A percentile compares a stretch with the other conserved stretches of the same genome.
Conservation (phyloP, 2,329 filamentous ascomycete genomes). For the Monosporascus sp. region DNA sequence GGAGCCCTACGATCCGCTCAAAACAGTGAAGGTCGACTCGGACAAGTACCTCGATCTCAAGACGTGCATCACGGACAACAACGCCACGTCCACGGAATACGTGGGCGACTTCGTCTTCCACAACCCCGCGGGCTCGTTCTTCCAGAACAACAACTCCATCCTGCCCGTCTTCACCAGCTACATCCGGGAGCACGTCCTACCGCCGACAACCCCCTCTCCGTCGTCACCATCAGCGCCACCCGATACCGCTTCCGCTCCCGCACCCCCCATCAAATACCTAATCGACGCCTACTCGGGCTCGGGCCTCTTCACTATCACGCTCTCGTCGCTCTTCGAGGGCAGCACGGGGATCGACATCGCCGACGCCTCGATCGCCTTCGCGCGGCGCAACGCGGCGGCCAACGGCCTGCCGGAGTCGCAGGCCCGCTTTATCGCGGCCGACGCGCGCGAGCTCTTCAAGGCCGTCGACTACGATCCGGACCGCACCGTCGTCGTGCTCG, state of each 20-base stretch:
- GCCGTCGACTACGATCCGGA: constrained; percentile 67
- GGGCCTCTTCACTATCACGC: constrained; percentile 92
- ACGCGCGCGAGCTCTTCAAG: constrained; percentile 78
- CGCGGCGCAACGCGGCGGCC: constrained; percentile 69
- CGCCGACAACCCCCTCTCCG: constrained; percentile 28
- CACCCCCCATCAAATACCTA: constrained; percentile 66
- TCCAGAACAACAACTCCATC: constrained; percentile 99
- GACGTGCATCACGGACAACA: constrained; percentile 82
- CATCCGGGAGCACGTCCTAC: constrained; percentile 74
- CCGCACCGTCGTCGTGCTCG: constrained; percentile 89
- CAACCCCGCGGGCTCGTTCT: constrained; percentile 91
- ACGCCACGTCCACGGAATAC: constrained; percentile 80
- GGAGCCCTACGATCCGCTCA: constrained; percentile 28
- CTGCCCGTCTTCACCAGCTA: constrained; percentile 80
- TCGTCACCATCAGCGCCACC: constrained; percentile 28
- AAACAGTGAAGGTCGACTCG: constrained; percentile 48
- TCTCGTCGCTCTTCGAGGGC: constrained; percentile 77
- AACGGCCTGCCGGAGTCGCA: constrained; percentile 66
- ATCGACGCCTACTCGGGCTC: constrained; percentile 98
- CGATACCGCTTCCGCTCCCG: constrained; percentile 26
- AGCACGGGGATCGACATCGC: constrained; percentile 90
- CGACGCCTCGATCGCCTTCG: constrained; percentile 69
- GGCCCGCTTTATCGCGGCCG: constrained; percentile 82
- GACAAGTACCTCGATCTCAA: constrained; percentile 69
- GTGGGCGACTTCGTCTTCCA: constrained; percentile 79